These are phyloP conservation scores for Apiosordaria backusii DNA, from an alignment of 495 filamentous ascomycete genomes.

Conservation along the genomic window DNA sequence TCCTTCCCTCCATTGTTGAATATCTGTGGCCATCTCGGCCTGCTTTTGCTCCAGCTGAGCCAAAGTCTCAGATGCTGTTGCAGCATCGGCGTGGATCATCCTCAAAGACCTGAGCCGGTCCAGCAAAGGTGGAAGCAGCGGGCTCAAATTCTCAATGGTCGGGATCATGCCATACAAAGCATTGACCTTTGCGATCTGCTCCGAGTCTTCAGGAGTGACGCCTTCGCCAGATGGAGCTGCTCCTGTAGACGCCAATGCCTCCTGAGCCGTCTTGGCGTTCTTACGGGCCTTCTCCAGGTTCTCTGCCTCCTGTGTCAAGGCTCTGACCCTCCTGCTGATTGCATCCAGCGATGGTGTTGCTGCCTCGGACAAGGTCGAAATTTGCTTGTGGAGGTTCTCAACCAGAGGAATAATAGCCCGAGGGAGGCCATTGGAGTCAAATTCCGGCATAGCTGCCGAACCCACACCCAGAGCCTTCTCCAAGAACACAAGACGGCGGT, in stretches of 20 bases:
- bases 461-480: conserved; percentile 80
- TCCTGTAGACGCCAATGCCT: conserved; percentile 51
- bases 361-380: conserved; percentile 60
- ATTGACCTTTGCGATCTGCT: conserved; percentile 81
- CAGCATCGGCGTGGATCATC: conserved; percentile 82
- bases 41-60: conserved; percentile 74
- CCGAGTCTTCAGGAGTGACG: conserved; percentile 46
- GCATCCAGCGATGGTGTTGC: conserved; percentile 68
- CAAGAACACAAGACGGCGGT: conserved; percentile 69
- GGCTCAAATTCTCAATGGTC: conserved; percentile 82
- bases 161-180: conserved; percentile 86
- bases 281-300: conserved; percentile 67
- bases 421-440: conserved; percentile 52
- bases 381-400: conserved; percentile 68
- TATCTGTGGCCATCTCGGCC: conserved; percentile 75
- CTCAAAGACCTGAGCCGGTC: conserved; percentile 81
- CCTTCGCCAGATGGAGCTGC: conserved; percentile 35
- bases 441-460: conserved; percentile 60
- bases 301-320: conserved; percentile 76
- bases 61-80: conserved; percentile 74
- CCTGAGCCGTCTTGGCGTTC: conserved; percentile 64
- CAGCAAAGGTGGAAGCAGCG: conserved; percentile 78
- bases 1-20: conserved; percentile 81
- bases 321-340: conserved; percentile 67
- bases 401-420: conserved; percentile 76